phyloP scores from a whole-genome alignment of 306 rosid genomes.

The Fragaria vesca region DNA sequence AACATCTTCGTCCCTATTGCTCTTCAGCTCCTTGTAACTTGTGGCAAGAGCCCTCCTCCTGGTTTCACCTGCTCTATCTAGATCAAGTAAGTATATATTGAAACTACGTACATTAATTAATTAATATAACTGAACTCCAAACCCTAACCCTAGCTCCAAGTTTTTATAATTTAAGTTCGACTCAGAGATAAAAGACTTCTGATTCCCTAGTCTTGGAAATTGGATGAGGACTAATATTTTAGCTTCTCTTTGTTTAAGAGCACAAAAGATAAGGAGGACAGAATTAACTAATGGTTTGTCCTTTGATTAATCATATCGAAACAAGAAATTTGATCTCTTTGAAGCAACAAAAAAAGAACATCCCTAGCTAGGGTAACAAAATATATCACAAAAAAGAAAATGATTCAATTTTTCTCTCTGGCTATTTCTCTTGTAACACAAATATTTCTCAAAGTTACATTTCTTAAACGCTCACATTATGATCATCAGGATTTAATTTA shows the following conservation, averaged over 20 bases:
- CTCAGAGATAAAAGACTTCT: neutral
- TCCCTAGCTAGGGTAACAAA: neutral
- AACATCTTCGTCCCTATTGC: conserved; percentile 77
- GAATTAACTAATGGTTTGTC: neutral
- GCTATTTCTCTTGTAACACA: neutral
- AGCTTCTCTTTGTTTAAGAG: neutral
- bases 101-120: neutral
- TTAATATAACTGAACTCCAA: neutral
- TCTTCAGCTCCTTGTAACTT: conserved; percentile 83
- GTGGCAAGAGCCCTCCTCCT: conserved; percentile 94
- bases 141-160: neutral
- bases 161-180: neutral
- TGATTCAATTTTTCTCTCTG: neutral
- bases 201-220: conserved; percentile 9
- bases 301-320: neutral
- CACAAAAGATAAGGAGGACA: neutral
- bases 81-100: conserved; percentile 30
- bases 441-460: neutral
- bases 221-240: conserved; percentile 3
- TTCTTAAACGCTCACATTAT: neutral
- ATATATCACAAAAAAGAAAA: neutral
- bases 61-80: conserved; percentile 95
- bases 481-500: neutral
- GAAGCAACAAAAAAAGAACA: neutral
- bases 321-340: neutral